Percentiles rank a stretch among this genome's conserved stretches.
These are phyloP conservation scores for Pseudogymnoascus sp. DNA, from an alignment of 2,329 filamentous ascomycete genomes.

Conservation along the genomic window DNA sequence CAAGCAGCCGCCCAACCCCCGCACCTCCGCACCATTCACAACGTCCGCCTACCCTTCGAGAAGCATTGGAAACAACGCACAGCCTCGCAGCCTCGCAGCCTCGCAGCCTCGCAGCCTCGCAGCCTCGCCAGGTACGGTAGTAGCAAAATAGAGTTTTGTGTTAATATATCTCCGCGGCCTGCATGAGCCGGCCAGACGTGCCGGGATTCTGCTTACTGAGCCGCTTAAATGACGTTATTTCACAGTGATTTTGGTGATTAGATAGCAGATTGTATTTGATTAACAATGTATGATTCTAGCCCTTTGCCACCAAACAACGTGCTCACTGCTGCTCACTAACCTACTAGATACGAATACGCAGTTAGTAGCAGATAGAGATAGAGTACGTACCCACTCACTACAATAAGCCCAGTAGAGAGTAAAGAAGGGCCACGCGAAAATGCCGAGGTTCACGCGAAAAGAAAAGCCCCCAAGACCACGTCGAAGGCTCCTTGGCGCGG, in stretches of 20 bases:
- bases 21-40: neutral
- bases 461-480: neutral
- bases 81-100: neutral
- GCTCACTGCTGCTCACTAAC: neutral
- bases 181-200: neutral
- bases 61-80: neutral
- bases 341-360: neutral
- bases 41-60: neutral
- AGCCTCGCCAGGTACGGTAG: neutral
- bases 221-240: neutral
- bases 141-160: neutral
- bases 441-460: neutral
- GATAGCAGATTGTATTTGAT: neutral
- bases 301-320: neutral
- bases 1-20: neutral
- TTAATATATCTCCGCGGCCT: neutral
- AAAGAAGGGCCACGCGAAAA: neutral
- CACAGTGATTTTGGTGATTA: neutral
- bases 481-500: neutral
- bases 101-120: neutral
- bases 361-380: neutral
- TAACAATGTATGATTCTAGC: neutral
- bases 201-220: neutral
- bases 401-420: neutral
- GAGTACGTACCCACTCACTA: neutral